A percentile compares a stretch with the other conserved stretches of the same genome.
These are phyloP conservation scores for Vitis rupestris DNA, from an alignment of 164 flowering plant genomes.

Conservation along the genomic window DNA sequence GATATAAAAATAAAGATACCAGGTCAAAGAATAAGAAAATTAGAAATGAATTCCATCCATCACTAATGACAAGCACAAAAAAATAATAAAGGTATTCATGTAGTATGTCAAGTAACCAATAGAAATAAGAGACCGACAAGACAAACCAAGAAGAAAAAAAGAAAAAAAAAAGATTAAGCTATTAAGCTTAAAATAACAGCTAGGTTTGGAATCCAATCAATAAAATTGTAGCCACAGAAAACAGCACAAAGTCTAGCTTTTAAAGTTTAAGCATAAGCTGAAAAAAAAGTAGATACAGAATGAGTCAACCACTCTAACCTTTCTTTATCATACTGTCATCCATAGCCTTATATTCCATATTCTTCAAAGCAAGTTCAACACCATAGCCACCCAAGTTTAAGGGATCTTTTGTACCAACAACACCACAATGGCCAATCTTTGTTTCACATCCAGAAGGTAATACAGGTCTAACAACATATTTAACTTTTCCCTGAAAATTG, in stretches of 20 bases:
- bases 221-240: background rate
- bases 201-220: background rate
- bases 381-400: conserved; percentile 95
- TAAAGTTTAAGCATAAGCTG: background rate
- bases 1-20: too few species aligned
- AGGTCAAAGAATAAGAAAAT: background rate
- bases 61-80: too few species aligned
- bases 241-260: background rate
- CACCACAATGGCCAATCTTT: conserved; percentile 56
- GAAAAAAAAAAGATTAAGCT: too few species aligned
- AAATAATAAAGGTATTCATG: too few species aligned
- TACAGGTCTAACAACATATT: conserved; percentile 85
- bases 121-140: too few species aligned
- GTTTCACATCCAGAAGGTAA: conserved; percentile 85
- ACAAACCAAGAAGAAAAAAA: too few species aligned
- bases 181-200: too few species aligned
- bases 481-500: conserved; percentile 67
- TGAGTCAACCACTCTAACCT: conserved; percentile 40
- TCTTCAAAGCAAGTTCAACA: conserved; percentile 97
- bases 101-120: background rate
- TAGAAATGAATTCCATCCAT: too few species aligned
- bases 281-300: background rate
- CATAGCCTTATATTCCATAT: conserved; percentile 99
- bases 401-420: conserved; percentile 68
- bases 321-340: conserved; percentile 85